Evolutionary conservation across 768 basidiomycete genomes (phyloP).

Genomic region (Trametes coccinea): DNA sequence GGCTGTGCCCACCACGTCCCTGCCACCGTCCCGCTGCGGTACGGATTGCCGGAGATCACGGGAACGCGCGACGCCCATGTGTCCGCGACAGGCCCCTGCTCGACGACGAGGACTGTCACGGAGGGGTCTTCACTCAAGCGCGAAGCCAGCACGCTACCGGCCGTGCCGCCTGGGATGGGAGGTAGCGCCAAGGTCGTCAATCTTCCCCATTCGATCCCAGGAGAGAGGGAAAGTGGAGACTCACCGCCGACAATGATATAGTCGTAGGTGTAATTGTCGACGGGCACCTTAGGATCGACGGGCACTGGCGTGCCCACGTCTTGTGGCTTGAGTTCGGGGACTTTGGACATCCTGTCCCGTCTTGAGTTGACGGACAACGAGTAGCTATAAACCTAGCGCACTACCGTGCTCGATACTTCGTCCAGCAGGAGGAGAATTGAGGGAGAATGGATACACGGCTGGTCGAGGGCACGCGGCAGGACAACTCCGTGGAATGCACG

Average conservation of each 20-base stretch:
- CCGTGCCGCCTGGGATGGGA: conserved; percentile 42
- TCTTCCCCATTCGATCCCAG: not conserved
- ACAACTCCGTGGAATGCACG: no score
- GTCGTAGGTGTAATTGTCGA: conserved; percentile 11
- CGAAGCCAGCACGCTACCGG: conserved; percentile 61
- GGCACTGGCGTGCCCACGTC: conserved; percentile 12
- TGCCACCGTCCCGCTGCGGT: conserved; percentile 9
- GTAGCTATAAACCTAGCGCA: no score
- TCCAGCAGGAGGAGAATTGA: no score
- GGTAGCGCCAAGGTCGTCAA: not conserved
- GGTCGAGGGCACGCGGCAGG: no score
- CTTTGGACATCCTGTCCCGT: not conserved
- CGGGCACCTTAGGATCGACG: not conserved
- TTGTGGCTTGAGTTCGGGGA: conserved; percentile 9
- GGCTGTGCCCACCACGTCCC: conserved; percentile 9
- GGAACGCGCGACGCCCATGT: conserved; percentile 14
- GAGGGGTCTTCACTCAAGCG: conserved; percentile 54
- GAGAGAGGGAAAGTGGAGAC: not conserved
- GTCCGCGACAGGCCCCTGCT: conserved; percentile 43
- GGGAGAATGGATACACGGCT: no score
- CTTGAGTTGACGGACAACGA: no score
- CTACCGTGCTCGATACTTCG: no score
- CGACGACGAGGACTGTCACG: conserved; percentile 52
- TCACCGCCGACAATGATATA: conserved; percentile 15
- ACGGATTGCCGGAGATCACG: conserved; percentile 7